Evolutionary conservation across 148 eudicot genomes (phyloP), one percentile per base, ranked within the genome.

Genomic region (Camellia sinensis): DNA sequence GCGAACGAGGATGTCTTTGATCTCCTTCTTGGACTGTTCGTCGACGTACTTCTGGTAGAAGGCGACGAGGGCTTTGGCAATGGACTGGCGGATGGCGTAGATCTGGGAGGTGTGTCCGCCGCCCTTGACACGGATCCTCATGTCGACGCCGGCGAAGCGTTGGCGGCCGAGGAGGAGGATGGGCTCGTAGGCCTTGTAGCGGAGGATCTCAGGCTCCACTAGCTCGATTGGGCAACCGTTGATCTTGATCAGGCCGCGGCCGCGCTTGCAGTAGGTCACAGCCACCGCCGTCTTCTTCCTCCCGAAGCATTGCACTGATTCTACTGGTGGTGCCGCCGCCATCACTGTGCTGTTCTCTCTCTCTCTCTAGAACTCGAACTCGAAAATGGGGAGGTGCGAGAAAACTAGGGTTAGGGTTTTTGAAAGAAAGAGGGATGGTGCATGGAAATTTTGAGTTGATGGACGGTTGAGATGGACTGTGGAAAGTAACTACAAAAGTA

Each of bases 231-330:
- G 84, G 29, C 76, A 61, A 63, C 88, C 88, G 81, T 85, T 85
- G 77, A 85, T 80, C 79, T 85, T 85, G 85, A 85, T 80, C 17
- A 82, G 66, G 3, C 88, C 88, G 1, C 85, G 83, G 19, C 88
- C 88, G 80, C 81, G 74, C 81, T 85, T 76, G 82, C 85, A 84
- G 82, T 69, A 75, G 65, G 81, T 79, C 1, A 83, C 85, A 13
- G 86, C 86, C 0, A 83, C 86, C 37, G 86, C 86, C 13, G 86
- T 80, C 48, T 83, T 83, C 80, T 83, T 83, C 18, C 86, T 74
- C 70, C 86, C 86, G 78, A 83, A 83, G 62, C 86, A 83, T 59
- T 83, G 86, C 14, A 83, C 86, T 7, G 85, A 79, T 14, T 79
- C 78, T 15, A 53, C 53, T 19, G 85, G 67, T 7, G 84, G 29